phyloP scores from a whole-genome alignment of 1,284 basidiomycete genomes.

The Schizophyllum amplum region DNA sequence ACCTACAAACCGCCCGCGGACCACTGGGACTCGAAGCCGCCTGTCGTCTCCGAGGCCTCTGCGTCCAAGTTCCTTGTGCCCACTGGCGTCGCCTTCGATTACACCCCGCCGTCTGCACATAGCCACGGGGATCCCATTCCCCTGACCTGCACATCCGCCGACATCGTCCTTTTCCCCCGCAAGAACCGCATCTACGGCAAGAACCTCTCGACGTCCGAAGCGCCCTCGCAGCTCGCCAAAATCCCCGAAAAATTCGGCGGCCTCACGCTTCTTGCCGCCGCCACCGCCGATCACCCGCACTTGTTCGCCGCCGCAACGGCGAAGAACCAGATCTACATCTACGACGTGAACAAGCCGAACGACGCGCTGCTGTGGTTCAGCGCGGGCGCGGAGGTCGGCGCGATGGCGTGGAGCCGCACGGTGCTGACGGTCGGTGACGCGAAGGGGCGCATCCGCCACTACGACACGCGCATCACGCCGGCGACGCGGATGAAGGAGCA shows the following conservation, averaged over 20 bases:
- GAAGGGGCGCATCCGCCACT: constrained; percentile 44
- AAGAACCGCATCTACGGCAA: constrained; percentile 46
- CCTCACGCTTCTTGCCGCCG: constrained; percentile 35
- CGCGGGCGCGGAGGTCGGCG: constrained; percentile 35
- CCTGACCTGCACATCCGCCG: constrained; percentile 34
- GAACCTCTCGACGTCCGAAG: constrained; percentile 31
- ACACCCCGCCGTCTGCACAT: neutral
- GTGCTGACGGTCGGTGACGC: constrained; percentile 39
- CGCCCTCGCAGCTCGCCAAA: constrained; percentile 37
- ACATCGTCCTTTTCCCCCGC: constrained; percentile 40
- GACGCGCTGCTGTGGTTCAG: constrained; percentile 32
- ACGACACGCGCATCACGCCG: constrained; percentile 39
- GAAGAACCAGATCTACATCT: constrained; percentile 41
- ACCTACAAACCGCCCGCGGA: neutral
- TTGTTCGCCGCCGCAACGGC: constrained; percentile 38
- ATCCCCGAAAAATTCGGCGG: constrained; percentile 36
- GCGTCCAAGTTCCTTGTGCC: neutral
- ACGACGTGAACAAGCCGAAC: constrained; percentile 37
- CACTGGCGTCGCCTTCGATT: neutral
- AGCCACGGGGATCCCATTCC: constrained; percentile 13
- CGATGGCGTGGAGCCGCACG: constrained; percentile 40
- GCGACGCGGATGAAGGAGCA: constrained; percentile 43
- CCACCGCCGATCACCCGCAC: constrained; percentile 27
- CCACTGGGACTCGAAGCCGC: neutral
- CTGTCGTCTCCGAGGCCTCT: neutral